Conservation (phyloP, 2,329 filamentous ascomycete genomes). For the Dothistroma pini region DNA sequence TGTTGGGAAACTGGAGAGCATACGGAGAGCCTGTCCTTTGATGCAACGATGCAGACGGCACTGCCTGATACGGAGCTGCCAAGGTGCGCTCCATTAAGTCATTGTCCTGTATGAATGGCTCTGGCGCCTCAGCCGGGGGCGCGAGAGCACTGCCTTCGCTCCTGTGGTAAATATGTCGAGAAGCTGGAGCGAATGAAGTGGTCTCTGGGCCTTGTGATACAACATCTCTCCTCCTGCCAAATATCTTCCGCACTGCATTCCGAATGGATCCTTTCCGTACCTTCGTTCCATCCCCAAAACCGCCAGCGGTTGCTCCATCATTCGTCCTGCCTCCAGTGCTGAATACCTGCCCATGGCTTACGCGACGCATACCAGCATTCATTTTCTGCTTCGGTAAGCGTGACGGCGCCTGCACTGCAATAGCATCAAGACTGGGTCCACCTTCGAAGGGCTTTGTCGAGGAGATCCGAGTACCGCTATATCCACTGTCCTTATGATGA, state of each 20-base stretch:
- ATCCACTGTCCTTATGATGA: conserved; percentile 21
- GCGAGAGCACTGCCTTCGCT: conserved; percentile 28
- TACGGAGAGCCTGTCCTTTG: conserved; percentile 32
- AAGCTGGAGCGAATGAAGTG: conserved; percentile 5
- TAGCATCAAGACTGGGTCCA: conserved; percentile 20
- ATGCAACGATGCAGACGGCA: conserved; percentile 3
- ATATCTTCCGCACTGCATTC: conserved; percentile 37
- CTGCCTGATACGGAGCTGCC: conserved; percentile 10
- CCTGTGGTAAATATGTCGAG: conserved; percentile 33
- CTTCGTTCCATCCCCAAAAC: conserved; percentile 18
- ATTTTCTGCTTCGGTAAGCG: conserved; percentile 27
- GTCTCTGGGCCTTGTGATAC: conserved; percentile 13
- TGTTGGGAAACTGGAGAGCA: conserved; percentile 38
- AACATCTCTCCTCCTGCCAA: conserved; percentile 32
- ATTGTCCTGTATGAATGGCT: conserved; percentile 14
- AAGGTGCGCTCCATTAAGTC: conserved; percentile 2
- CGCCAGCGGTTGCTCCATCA: conserved; percentile 9
- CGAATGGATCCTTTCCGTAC: conserved; percentile 35
- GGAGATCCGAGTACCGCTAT: conserved; percentile 14
- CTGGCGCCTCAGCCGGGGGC: conserved; percentile 19
- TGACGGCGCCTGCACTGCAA: conserved; percentile 6
- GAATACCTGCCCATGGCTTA: conserved; percentile 21
- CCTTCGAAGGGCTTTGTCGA: conserved; percentile 11
- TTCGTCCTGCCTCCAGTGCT: conserved; percentile 10
- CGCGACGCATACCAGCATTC: conserved; percentile 19